A percentile compares a stretch with the other conserved stretches of the same genome.
Evolutionary conservation across 768 basidiomycete genomes (phyloP).

Genomic region (Rhodotorula sphaerocarpa): DNA sequence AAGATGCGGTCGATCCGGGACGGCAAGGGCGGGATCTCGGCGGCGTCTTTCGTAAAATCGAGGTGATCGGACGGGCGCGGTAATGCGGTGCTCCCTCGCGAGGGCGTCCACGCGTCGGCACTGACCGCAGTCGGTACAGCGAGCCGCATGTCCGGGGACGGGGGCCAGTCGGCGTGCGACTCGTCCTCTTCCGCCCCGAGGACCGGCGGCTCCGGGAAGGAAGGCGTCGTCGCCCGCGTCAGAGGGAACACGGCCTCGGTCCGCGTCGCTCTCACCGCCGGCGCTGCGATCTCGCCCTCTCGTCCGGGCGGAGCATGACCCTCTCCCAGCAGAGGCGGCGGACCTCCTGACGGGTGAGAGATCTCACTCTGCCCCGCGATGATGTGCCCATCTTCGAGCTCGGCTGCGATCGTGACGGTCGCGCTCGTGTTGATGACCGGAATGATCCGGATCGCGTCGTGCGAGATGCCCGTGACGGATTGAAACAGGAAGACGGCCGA

Average conservation of each 20-base stretch:
- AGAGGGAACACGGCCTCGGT: slow-evolving; percentile 4
- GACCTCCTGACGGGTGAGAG: slow-evolving; percentile 18
- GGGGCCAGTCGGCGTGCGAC: background rate
- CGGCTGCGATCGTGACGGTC: slow-evolving; percentile 84
- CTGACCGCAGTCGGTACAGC: background rate
- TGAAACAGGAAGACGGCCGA: slow-evolving; percentile 90
- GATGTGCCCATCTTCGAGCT: slow-evolving; percentile 25
- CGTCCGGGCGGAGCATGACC: background rate
- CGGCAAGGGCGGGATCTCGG: slow-evolving; percentile 5
- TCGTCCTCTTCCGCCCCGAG: slow-evolving; percentile 33
- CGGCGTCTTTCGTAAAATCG: slow-evolving; percentile 29
- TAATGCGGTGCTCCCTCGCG: background rate
- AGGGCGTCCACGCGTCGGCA: background rate
- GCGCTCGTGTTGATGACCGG: slow-evolving; percentile 90
- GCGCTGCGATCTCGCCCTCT: background rate
- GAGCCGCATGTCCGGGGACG: background rate
- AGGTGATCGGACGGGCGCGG: slow-evolving; percentile 12
- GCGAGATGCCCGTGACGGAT: slow-evolving; percentile 58
- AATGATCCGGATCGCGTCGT: slow-evolving; percentile 68
- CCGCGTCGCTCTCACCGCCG: background rate
- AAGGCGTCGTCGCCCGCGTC: slow-evolving; percentile 26
- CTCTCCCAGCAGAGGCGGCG: background rate
- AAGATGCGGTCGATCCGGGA: slow-evolving; percentile 29
- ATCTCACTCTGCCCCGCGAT: slow-evolving; percentile 33
- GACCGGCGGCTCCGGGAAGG: slow-evolving; percentile 29